These are phyloP conservation scores for Ilyonectria robusta DNA, from an alignment of 2,329 filamentous ascomycete species.

Conservation along the genomic window DNA sequence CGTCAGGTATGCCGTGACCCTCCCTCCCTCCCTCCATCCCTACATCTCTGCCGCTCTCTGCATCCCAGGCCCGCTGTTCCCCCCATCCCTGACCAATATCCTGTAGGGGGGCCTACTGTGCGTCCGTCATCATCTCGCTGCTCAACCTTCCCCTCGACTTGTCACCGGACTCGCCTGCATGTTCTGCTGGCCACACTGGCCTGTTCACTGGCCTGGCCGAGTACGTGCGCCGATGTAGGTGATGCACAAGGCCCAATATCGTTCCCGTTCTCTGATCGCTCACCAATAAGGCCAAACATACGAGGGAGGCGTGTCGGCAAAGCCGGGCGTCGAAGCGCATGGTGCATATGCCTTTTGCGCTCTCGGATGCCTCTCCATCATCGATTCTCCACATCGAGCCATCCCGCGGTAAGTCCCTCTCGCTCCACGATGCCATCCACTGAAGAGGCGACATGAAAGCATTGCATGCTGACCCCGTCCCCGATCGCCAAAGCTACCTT, in stretches of 20 bases:
- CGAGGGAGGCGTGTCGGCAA: conserved; percentile 92
- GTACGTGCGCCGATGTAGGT: conserved; percentile 85
- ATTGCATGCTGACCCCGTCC: conserved; percentile 52
- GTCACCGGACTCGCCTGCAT: conserved; percentile 78
- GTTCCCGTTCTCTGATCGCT: conserved; percentile 37
- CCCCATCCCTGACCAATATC: conserved; percentile 35
- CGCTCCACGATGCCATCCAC: conserved; percentile 45
- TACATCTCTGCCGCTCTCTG: not conserved
- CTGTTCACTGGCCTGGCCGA: conserved; percentile 82
- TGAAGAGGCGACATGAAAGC: conserved; percentile 50
- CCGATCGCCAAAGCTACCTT: conserved; percentile 71
- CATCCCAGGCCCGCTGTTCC: conserved; percentile 30
- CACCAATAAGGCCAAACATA: conserved; percentile 82
- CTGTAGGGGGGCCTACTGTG: conserved; percentile 89
- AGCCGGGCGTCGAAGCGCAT: conserved; percentile 91
- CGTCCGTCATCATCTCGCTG: conserved; percentile 85
- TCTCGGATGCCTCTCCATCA: conserved; percentile 87
- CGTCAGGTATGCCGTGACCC: conserved; percentile 74
- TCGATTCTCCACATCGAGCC: conserved; percentile 82
- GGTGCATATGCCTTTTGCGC: conserved; percentile 98
- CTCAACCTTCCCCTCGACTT: conserved; percentile 87
- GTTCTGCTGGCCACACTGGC: conserved; percentile 70
- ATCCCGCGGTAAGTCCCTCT: conserved; percentile 74
- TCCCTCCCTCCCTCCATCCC: not conserved
- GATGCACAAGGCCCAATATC: conserved; percentile 36